These are phyloP conservation scores for Wickerhamiella lipophila DNA, from an alignment of 805 yeast genomes.

Conservation along the genomic window DNA sequence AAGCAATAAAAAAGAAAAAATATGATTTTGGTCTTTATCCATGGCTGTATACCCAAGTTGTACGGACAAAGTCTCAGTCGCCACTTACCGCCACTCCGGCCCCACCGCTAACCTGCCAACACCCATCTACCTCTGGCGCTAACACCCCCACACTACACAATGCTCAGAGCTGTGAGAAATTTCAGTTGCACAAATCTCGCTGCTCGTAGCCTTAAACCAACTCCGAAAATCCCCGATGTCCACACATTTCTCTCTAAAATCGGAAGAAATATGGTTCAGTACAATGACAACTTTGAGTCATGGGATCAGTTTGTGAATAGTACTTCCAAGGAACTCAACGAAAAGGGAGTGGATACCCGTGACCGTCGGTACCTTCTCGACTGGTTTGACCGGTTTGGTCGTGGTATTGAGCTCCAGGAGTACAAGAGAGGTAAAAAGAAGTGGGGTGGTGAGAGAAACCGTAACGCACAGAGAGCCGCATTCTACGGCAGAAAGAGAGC, in stretches of 20 bases:
- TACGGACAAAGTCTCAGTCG: too few species aligned
- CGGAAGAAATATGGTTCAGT: constrained; percentile 64
- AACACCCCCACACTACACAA: background rate
- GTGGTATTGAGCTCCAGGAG: constrained; percentile 43
- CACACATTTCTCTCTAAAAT: constrained; percentile 59
- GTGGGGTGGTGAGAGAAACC: constrained; percentile 79
- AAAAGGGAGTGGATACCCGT: constrained; percentile 60
- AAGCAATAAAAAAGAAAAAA: too few species aligned
- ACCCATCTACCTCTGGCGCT: too few species aligned
- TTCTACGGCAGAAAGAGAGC: constrained; percentile 26
- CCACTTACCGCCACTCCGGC: too few species aligned
- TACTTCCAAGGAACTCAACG: constrained; percentile 46
- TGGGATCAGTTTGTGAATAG: constrained; percentile 58
- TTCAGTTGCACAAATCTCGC: background rate
- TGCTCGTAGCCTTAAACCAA: constrained; percentile 29
- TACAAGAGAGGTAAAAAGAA: constrained; percentile 57
- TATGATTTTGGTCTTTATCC: too few species aligned
- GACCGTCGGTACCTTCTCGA: constrained; percentile 53
- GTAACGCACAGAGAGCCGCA: constrained; percentile 48
- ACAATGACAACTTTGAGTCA: constrained; percentile 54
- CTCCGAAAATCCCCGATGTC: constrained; percentile 50
- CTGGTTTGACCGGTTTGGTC: constrained; percentile 57
- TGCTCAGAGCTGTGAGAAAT: background rate
- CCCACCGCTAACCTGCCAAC: background rate
- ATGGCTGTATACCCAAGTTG: too few species aligned